Evolutionary conservation across 148 eudicot genomes (phyloP).

Genomic region (Camellia lanceoleosa): DNA sequence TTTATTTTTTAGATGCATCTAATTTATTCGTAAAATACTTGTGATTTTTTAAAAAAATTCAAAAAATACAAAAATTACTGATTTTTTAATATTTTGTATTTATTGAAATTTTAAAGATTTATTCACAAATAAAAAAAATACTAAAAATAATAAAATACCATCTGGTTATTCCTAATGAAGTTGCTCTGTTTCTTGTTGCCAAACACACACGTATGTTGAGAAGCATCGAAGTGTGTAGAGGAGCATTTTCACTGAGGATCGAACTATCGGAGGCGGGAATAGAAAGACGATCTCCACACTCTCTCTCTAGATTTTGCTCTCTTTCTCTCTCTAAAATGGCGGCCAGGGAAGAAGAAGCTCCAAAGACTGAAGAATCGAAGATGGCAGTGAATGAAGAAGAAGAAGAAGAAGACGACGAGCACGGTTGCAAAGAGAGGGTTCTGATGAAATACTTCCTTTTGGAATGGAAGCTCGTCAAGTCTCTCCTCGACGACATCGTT

Average conservation of each 20-base stretch:
- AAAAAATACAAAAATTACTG: no score
- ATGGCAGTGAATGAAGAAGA: slow-evolving; percentile 29
- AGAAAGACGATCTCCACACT: not conserved
- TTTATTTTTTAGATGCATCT: no score
- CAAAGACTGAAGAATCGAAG: slow-evolving; percentile 10
- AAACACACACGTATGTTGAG: no score
- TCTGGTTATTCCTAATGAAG: no score
- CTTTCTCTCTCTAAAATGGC: slow-evolving; percentile 19
- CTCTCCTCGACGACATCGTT: slow-evolving; percentile 71
- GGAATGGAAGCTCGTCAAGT: slow-evolving; percentile 79
- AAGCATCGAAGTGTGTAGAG: no score
- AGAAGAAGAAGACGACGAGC: slow-evolving; percentile 50
- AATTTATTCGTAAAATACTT: no score
- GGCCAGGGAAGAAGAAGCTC: slow-evolving; percentile 15
- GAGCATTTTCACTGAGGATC: not conserved
- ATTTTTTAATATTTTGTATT: no score
- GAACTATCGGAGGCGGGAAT: not conserved
- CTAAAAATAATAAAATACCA: no score
- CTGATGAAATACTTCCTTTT: slow-evolving; percentile 65
- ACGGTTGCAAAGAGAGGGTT: slow-evolving; percentile 60
- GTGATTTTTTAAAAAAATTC: no score
- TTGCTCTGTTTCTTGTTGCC: no score
- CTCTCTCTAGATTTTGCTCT: not conserved
- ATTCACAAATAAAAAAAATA: no score
- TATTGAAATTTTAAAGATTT: no score